Evolutionary conservation across 2,329 filamentous ascomycete genomes (phyloP).

Genomic region (Lecanosticta acicola): DNA sequence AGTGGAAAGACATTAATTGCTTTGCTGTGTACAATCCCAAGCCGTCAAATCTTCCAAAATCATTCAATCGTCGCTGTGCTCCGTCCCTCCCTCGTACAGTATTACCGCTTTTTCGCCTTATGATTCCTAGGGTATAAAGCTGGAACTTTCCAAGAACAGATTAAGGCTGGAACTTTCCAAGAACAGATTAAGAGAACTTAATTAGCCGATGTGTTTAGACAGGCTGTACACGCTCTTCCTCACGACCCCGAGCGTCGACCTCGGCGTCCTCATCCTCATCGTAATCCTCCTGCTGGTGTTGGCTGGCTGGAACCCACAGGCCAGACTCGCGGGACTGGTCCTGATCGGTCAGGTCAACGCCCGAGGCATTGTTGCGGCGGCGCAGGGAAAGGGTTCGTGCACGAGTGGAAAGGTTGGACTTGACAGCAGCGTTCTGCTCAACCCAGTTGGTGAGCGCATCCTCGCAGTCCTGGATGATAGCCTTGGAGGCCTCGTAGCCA

Average conservation of each 20-base stretch:
- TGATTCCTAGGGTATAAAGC: constrained; percentile 23
- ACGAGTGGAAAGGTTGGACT: constrained; percentile 78
- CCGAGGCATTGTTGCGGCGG: constrained; percentile 62
- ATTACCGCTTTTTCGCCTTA: constrained; percentile 17
- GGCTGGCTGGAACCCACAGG: constrained; percentile 71
- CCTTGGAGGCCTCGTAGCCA: constrained; percentile 96
- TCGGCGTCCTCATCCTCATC: constrained; percentile 56
- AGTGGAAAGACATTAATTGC: neutral
- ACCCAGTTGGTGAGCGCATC: constrained; percentile 98
- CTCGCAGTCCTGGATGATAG: constrained; percentile 98
- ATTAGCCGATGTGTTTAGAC: constrained; percentile 7
- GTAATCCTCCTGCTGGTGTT: constrained; percentile 58
- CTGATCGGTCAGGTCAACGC: constrained; percentile 76
- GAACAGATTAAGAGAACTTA: constrained; percentile 2
- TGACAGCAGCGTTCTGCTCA: constrained; percentile 79
- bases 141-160: constrained; percentile 7
- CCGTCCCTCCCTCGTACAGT: constrained; percentile 18
- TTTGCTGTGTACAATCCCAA: neutral
- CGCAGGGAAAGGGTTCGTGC: constrained; percentile 83
- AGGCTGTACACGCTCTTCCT: constrained; percentile 39
- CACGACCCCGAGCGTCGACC: constrained; percentile 42
- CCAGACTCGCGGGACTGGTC: constrained; percentile 68
- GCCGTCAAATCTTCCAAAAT: neutral
- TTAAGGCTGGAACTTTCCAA: constrained; percentile 10
- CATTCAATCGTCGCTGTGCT: constrained; percentile 17